Evolutionary conservation across 208 protist genomes (phyloP).

Genomic region (Leishmania gerbilli): DNA sequence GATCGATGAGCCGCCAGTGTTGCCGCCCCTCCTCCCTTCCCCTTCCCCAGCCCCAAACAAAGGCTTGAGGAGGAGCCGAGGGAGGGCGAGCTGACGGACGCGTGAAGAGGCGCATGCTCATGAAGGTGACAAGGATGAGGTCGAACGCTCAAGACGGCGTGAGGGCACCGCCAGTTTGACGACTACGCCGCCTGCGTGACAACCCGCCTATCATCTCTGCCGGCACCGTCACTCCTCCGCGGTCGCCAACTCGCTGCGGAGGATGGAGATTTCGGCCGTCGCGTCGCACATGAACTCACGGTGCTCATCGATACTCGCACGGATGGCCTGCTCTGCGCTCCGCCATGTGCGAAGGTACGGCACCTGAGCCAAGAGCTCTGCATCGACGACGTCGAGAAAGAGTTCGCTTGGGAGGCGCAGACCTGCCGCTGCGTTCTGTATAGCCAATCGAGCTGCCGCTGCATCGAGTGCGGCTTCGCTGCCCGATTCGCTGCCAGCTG

Average conservation of each 20-base stretch:
- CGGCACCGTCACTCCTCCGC: background rate
- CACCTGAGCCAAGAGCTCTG: slow-evolving; percentile 7
- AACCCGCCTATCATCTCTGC: background rate
- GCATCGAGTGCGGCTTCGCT: background rate
- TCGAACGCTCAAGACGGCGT: background rate
- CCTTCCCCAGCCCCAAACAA: background rate
- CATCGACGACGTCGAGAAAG: slow-evolving; percentile 6
- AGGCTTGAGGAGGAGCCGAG: background rate
- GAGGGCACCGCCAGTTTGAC: background rate
- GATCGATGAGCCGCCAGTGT: background rate
- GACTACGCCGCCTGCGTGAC: background rate
- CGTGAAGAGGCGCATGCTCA: background rate
- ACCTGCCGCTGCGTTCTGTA: slow-evolving; percentile 4
- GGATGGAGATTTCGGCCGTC: slow-evolving; percentile 22
- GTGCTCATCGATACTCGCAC: slow-evolving; percentile 5
- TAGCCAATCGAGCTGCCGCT: background rate
- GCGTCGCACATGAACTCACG: slow-evolving; percentile 19
- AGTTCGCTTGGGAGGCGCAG: slow-evolving; percentile 23
- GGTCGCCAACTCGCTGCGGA: slow-evolving; percentile 24
- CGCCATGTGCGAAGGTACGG: slow-evolving; percentile 2
- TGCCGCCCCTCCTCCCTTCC: background rate
- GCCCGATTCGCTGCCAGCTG: background rate
- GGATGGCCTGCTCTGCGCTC: background rate
- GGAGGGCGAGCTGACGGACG: background rate
- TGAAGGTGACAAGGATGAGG: background rate